phyloP scores from a whole-genome alignment of 2,329 filamentous ascomycete species.

The Alternaria sp. region DNA sequence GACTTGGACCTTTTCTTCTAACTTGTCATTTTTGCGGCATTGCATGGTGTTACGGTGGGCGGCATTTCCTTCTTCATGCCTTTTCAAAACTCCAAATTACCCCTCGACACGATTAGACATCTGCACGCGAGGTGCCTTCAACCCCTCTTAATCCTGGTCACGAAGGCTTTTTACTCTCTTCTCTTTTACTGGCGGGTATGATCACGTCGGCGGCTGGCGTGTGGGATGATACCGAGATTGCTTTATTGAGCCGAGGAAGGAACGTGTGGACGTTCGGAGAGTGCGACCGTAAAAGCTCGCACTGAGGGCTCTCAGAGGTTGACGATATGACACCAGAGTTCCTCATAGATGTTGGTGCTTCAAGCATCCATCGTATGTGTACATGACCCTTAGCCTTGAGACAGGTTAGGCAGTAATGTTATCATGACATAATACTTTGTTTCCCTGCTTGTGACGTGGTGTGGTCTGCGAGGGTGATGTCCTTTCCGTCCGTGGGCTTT shows the following conservation, averaged over 20 bases:
- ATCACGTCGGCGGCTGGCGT: slow-evolving; percentile 30
- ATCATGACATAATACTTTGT: slow-evolving; percentile 32
- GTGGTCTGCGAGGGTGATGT: not conserved
- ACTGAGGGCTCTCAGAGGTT: slow-evolving; percentile 36
- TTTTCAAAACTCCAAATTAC: slow-evolving; percentile 41
- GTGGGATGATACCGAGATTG: slow-evolving; percentile 37
- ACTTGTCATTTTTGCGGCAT: slow-evolving; percentile 47
- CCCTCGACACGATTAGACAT: slow-evolving; percentile 43
- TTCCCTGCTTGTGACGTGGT: not conserved
- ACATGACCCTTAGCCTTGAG: slow-evolving; percentile 23
- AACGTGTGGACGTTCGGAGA: slow-evolving; percentile 19
- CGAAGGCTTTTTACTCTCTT: slow-evolving; percentile 33
- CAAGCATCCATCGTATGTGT: slow-evolving; percentile 32
- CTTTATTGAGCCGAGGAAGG: slow-evolving; percentile 18
- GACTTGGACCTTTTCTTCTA: slow-evolving; percentile 25
- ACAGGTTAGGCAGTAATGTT: slow-evolving; percentile 41
- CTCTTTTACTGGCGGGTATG: slow-evolving; percentile 35
- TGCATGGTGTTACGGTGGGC: slow-evolving; percentile 49
- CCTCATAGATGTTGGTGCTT: slow-evolving; percentile 30
- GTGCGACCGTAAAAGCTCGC: slow-evolving; percentile 43
- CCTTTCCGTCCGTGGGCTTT: not conserved
- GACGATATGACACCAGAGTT: slow-evolving; percentile 44
- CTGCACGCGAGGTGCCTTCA: slow-evolving; percentile 37
- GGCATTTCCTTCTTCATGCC: slow-evolving; percentile 27
- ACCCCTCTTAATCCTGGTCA: slow-evolving; percentile 41